Evolutionary conservation across 2,329 filamentous ascomycete species (phyloP).

Genomic region (Neofusicoccum sp.): DNA sequence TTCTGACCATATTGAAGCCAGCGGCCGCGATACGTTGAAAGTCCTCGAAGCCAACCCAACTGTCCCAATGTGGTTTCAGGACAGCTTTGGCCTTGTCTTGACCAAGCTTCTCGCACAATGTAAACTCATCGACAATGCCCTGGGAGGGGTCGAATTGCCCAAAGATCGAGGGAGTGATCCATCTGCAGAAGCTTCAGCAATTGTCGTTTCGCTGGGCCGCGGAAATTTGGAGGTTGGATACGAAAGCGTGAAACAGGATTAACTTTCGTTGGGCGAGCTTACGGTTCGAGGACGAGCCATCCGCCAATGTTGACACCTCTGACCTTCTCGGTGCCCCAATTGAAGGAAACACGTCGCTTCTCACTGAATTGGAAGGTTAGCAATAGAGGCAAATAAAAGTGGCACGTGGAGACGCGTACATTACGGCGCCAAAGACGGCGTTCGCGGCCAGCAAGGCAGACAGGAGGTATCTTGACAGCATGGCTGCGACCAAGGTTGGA

Average conservation of each 20-base stretch:
- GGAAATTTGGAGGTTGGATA: neutral
- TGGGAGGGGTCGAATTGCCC: constrained; percentile 33
- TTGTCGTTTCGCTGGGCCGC: neutral
- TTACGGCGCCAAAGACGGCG: constrained; percentile 1
- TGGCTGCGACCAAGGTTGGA: neutral
- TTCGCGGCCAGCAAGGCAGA: constrained; percentile 11
- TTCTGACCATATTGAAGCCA: constrained; percentile 62
- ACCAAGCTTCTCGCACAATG: constrained; percentile 54
- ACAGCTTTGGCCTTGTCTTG: constrained; percentile 42
- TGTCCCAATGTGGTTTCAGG: constrained; percentile 55
- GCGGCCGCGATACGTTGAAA: constrained; percentile 59
- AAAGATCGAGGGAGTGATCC: constrained; percentile 63
- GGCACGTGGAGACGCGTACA: neutral
- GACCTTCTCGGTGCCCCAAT: constrained; percentile 55
- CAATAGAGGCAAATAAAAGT: no score
- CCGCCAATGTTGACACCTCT: constrained; percentile 55
- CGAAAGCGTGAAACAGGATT: neutral
- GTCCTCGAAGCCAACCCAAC: constrained; percentile 53
- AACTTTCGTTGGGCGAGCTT: constrained; percentile 28
- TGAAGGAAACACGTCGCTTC: constrained; percentile 45
- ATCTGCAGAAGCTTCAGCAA: constrained; percentile 31
- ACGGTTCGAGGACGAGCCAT: constrained; percentile 52
- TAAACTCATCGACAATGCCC: constrained; percentile 55
- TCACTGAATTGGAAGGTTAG: constrained; percentile 19
- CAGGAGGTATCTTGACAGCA: constrained; percentile 13